Base-by-base conservation (phyloP, 768 basidiomycete species). In the Hericium erinaceus region DNA sequence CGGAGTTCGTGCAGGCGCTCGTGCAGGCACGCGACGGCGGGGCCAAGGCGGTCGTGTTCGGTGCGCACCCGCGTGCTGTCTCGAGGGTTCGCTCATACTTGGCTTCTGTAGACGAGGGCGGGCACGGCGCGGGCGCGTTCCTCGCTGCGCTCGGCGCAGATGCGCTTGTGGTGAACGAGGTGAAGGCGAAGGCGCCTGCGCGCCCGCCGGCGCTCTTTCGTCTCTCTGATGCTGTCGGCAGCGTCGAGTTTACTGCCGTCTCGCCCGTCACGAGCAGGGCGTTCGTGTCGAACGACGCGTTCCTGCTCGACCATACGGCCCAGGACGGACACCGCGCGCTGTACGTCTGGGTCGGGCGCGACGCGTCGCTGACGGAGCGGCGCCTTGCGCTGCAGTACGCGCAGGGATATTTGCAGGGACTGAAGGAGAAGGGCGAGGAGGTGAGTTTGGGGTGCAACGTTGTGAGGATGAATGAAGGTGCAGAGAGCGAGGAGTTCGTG, bases 271-370 rank as follows among this genome's bases (percentile, higher is more conserved):
- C 71, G 5, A 65, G 63, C 38, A 64, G 64, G 1, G 71, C 74
- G 9, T 73, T 84, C 39, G 72, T 70, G 11, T 75, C 81, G 8
- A 63, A 72, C 12, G 82, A 80, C 60, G 77, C 76, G 3, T 83
- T 80, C 67, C 65, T 84, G 20, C 61, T 84, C 38, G 82, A 82
- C 64, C 66, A 74, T 58, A 72, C 76, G 26, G 55, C 64, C 13
- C 67, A 72, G 52, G 39, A 64, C 1, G 58, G 64, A 1, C 64
- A 69, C 48, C 78, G 79, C 4, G 74, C 75, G 2, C 66, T 85
- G 38, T 85, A 81, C 60, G 72, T 81, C 22, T 86, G 84, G 83
- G 70, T 86, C 22, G 84, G 84, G 4, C 73, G 68, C 8, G 64
- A 70, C 4, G 76, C 80, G 33, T 77, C 77, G 28, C 64, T 77